phyloP scores from a whole-genome alignment of 352 stramenopile genomes.

The Globisporangium emineosum region DNA sequence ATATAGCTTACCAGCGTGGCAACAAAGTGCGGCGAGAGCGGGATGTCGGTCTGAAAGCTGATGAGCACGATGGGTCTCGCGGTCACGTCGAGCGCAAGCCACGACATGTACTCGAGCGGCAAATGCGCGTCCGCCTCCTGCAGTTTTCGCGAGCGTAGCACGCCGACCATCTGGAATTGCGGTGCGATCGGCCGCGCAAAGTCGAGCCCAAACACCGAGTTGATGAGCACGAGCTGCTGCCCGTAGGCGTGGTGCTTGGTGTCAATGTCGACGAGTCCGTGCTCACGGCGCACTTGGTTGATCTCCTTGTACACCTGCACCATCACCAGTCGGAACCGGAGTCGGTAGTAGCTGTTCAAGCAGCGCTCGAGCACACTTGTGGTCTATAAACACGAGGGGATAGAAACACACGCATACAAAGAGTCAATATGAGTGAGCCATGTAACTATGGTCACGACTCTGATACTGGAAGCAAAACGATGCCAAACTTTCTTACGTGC shows the following conservation, averaged over 20 bases:
- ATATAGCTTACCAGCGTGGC: slow-evolving; percentile 31
- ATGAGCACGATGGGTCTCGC: slow-evolving; percentile 52
- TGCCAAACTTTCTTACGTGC: slow-evolving; percentile 29
- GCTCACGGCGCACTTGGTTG: slow-evolving; percentile 49
- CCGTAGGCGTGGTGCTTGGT: slow-evolving; percentile 56
- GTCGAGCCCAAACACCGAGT: slow-evolving; percentile 83
- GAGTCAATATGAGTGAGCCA: neutral
- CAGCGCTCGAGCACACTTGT: slow-evolving; percentile 75
- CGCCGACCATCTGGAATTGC: slow-evolving; percentile 73
- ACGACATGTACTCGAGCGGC: slow-evolving; percentile 31
- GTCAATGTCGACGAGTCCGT: slow-evolving; percentile 44
- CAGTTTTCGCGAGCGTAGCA: slow-evolving; percentile 37
- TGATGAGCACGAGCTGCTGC: slow-evolving; percentile 69
- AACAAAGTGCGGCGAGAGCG: slow-evolving; percentile 54
- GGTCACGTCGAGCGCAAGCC: slow-evolving; percentile 29
- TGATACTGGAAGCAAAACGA: neutral
- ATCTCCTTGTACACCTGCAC: slow-evolving; percentile 64
- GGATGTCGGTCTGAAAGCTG: slow-evolving; percentile 47
- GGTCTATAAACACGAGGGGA: slow-evolving; percentile 25
- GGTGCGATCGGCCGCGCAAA: slow-evolving; percentile 67
- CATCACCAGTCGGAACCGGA: slow-evolving; percentile 68
- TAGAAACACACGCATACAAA: slow-evolving; percentile 13
- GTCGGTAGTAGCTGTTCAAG: slow-evolving; percentile 71
- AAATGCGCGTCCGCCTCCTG: slow-evolving; percentile 17
- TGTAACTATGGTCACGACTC: neutral